Base-by-base conservation (phyloP, 1,139 yeast species). In the Geotrichum australiense region DNA sequence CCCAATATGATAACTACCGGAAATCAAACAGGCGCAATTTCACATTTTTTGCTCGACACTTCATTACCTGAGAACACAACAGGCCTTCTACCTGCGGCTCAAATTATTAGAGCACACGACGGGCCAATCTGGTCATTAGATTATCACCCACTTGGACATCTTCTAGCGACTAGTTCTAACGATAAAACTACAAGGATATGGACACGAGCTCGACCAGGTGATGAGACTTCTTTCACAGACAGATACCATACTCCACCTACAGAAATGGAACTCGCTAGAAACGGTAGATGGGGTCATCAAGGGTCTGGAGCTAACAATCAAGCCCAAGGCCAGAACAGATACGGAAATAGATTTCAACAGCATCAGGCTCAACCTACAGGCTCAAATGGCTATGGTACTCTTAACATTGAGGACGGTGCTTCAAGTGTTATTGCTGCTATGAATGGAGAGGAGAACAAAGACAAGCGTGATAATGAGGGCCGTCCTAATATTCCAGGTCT, bases 151-250 rank as follows among this genome's bases (percentile, higher is more conserved):
- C 69, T 85, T 55, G 98, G 98, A 2, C 97, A 91, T 62, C 68
- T 89, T 42, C 69, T 91, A 36, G 81, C 94, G 47, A 79, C 96
- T 12, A 97, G 96, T 0, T 91, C 96, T 21, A 87, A 93, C 47
- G 98, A 91, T 62, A 76, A 93, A 57, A 78, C 93, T 10, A 86
- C 94, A n/a, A 67, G 96, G 48, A 85, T 91, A 64, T 91, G 98
- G 98, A 79, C 91, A 26, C 71, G 98, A 41, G 83, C 94, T 1
- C 71, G 95, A 57, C 97, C 96, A 1, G 82, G 81, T 53, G 98
- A 91, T 63, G 82, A 86, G 0, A 74, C 74, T 58, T 83, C 89
- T 2, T 86, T 78, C 64, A 76, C 79, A 51, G 96, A 89, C 60
- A 81, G 87, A 16, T 78, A 85, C 24, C 46, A 45, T 23, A 40